A percentile compares a stretch with the other conserved stretches of the same genome.
Evolutionary conservation across 73 alveolate genomes (phyloP).

Genomic region (Paramecium tetraurelia): DNA sequence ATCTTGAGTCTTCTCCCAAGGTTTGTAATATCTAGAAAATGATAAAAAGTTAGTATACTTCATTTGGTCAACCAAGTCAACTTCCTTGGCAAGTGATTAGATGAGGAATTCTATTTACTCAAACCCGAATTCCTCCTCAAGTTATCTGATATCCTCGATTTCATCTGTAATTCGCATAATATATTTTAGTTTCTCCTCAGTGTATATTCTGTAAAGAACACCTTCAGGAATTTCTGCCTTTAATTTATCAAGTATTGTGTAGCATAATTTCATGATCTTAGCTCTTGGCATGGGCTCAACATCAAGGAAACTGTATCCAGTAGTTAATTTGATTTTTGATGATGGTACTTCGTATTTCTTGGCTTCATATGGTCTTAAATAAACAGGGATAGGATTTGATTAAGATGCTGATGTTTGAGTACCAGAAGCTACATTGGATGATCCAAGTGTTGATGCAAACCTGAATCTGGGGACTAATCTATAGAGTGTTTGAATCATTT

Average conservation of each 20-base stretch:
- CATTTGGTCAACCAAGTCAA: conserved; percentile 60
- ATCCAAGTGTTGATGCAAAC: neutral
- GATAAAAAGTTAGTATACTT: neutral
- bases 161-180: conserved; percentile 62
- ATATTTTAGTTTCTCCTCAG: conserved; percentile 59
- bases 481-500: neutral
- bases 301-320: conserved; percentile 59
- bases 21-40: conserved; percentile 31
- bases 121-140: conserved; percentile 59
- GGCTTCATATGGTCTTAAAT: conserved; percentile 57
- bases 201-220: conserved; percentile 52
- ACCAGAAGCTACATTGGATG: neutral
- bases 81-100: conserved; percentile 8
- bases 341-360: conserved; percentile 64
- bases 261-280: conserved; percentile 57
- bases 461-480: neutral
- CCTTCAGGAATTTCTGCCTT: conserved; percentile 55
- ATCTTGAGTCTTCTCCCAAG: conserved; percentile 56
- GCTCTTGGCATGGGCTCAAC: conserved; percentile 69
- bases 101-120: conserved; percentile 47
- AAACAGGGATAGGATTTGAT: conserved; percentile 30
- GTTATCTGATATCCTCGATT: conserved; percentile 50
- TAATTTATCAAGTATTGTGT: conserved; percentile 49
- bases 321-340: conserved; percentile 12
- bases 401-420: neutral